Evolutionary conservation across 2,329 filamentous ascomycete species (phyloP).

Genomic region (Tolypocladium tundrense): DNA sequence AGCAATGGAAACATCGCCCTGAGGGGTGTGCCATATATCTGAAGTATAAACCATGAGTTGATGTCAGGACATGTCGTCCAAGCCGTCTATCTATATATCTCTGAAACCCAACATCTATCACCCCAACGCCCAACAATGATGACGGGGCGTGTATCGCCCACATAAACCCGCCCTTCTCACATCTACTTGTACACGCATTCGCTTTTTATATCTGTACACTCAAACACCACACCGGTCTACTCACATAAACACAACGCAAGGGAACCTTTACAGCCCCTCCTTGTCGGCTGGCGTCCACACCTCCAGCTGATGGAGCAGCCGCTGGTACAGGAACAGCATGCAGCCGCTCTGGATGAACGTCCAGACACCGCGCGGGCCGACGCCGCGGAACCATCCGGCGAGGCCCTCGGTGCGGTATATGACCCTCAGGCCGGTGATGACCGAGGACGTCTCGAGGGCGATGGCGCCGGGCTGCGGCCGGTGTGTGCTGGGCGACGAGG

Average conservation of each 20-base stretch:
- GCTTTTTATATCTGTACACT: background rate
- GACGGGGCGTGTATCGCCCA: conserved; percentile 8
- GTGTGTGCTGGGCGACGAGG: conserved; percentile 78
- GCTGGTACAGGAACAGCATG: conserved; percentile 94
- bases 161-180: conserved; percentile 14
- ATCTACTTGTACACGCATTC: conserved; percentile 1
- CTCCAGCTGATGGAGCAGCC: conserved; percentile 69
- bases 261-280: conserved; percentile 12
- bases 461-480: conserved; percentile 69
- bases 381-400: conserved; percentile 85
- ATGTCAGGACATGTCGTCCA: conserved; percentile 10
- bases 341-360: conserved; percentile 94
- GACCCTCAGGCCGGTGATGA: conserved; percentile 70
- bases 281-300: conserved; percentile 24
- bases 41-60: conserved; percentile 11
- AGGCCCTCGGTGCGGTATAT: conserved; percentile 89
- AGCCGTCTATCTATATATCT: conserved; percentile 14
- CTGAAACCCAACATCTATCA: conserved; percentile 7
- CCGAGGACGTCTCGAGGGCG: conserved; percentile 79
- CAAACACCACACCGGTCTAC: background rate
- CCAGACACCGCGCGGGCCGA: conserved; percentile 89
- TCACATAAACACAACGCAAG: background rate
- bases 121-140: conserved; percentile 20
- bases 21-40: background rate
- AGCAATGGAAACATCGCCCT: background rate